phyloP scores from a whole-genome alignment of 768 basidiomycete species.

The Hericium alpestre region DNA sequence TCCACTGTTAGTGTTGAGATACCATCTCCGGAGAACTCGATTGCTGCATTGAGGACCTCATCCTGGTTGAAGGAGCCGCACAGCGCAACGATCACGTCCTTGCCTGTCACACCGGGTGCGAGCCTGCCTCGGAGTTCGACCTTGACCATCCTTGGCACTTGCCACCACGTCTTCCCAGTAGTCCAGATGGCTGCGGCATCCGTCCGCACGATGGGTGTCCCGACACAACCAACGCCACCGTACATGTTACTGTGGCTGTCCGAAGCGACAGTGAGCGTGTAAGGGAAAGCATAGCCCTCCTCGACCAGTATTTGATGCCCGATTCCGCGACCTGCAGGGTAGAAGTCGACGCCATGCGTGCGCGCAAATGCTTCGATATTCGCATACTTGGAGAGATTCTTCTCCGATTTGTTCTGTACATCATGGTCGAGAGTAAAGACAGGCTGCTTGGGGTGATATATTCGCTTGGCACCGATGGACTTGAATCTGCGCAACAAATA shows the following conservation, averaged over 20 bases:
- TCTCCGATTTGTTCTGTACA: constrained; percentile 86
- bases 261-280: constrained; percentile 90
- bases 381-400: constrained; percentile 88
- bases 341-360: constrained; percentile 81
- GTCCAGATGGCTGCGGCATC: constrained; percentile 96
- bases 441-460: constrained; percentile 71
- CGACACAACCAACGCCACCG: constrained; percentile 93
- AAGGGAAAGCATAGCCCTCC: constrained; percentile 96
- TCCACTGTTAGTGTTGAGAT: constrained; percentile 70
- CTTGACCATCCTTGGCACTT: constrained; percentile 92
- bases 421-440: constrained; percentile 98
- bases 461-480: constrained; percentile 81
- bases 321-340: constrained; percentile 94
- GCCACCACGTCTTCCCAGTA: constrained; percentile 99
- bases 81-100: constrained; percentile 95
- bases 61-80: constrained; percentile 94
- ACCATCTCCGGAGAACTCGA: constrained; percentile 93
- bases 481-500: constrained; percentile 58
- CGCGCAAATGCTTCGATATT: constrained; percentile 87
- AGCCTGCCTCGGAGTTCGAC: constrained; percentile 82
- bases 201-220: constrained; percentile 94
- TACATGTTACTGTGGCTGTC: constrained; percentile 99
- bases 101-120: constrained; percentile 86
- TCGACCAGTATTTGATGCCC: constrained; percentile 97
- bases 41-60: constrained; percentile 91